Evolutionary conservation across 768 basidiomycete genomes (phyloP), one percentile per base, ranked within the genome.

Genomic region (Psilocybe subaeruginosa): DNA sequence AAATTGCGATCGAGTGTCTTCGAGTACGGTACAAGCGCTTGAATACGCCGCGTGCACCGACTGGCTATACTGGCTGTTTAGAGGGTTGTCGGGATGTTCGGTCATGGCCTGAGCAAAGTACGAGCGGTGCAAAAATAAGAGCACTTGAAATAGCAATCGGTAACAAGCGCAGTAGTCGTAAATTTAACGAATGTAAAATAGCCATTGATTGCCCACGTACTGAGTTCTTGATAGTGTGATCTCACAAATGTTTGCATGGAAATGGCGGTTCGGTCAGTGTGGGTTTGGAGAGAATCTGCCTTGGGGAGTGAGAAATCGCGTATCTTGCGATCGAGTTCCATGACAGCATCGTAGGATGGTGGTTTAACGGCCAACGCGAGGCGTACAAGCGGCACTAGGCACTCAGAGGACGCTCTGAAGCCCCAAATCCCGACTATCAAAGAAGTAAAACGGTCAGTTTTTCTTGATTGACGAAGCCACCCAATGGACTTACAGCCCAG

Each of bases 61-160:
- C 35, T 79, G 77, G 29, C 78, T 73, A 62, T 82, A 82, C 5
- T 80, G 78, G 54, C 80, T 82, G 52, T 70, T 69, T 62, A 85
- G 65, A 0, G 86, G 84, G 63, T 85, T 76, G 1, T 72, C 67
- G 0, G 83, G 77, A 58, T 80, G 68, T 58, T 83, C 80, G 2
- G 77, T 71, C 71, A 87, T 76, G 4, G 82, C 85, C 66, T 84
- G 82, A 8, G 82, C 83, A 66, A 87, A 87, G 69, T 80, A 85
- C 17, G 79, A 77, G 53, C 86, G 78, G 68, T 87, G 86, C 12
- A 87, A 72, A 67, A 79, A 83, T 54, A 87, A 64, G 11, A 85
- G 74, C 68, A 84, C 85, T 86, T 60, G 27, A 43, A 60, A 31
- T 47, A 14, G 62, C 51, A 62, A 61, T 23, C 17, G n/a, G 14